Evolutionary conservation across 2,329 filamentous ascomycete genomes (phyloP), one percentile per base, ranked within the genome.

Genomic region (Ilyonectria mors-panacis): DNA sequence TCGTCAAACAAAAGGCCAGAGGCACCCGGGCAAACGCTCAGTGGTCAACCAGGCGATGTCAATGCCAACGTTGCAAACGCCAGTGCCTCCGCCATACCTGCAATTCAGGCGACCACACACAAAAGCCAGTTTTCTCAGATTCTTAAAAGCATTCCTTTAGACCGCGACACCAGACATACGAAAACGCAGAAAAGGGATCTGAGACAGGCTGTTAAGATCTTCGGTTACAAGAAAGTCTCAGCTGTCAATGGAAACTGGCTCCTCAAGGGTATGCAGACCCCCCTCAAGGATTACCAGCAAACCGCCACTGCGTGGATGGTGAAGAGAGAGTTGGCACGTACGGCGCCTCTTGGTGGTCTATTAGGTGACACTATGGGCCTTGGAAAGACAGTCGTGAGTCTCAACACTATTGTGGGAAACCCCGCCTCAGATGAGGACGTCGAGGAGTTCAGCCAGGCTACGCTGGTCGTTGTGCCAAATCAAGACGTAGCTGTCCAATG

Each of bases 381-480:
- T 0, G 90, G 90, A 0, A 92, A 92, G 77, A 92, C 90, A 17
- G 89, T 97, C 12, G 92, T 93, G 71, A 89, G 90, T 28, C 84
- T 97, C n/a, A 88, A 93, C 1, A 85, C 96, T 35, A 91, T 96
- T 63, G 83, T 92, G 1, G 87, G 88, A 1, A 86, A 91, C 10
- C 84, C 83, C 0, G 85, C 82, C 0, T 71, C 80, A 0, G 65
- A 81, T 10, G 80, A 85, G 21, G 80, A 85, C 5, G 54, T 56
- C 0, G 35, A 55, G 0, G 65, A 73, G 0, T 86, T 78, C 73
- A 84, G 81, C 78, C 66, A 70, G 0, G 66, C 71, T 0, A 83
- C 81, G 0, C 56, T 83, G 9, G 63, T 84, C 0, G 68, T 83
- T 5, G 77, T 78, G 2, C 77, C 78, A 0, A 75, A 75, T 33